Evolutionary conservation across 2,329 filamentous ascomycete genomes (phyloP).

Genomic region (Claviceps digitariae): DNA sequence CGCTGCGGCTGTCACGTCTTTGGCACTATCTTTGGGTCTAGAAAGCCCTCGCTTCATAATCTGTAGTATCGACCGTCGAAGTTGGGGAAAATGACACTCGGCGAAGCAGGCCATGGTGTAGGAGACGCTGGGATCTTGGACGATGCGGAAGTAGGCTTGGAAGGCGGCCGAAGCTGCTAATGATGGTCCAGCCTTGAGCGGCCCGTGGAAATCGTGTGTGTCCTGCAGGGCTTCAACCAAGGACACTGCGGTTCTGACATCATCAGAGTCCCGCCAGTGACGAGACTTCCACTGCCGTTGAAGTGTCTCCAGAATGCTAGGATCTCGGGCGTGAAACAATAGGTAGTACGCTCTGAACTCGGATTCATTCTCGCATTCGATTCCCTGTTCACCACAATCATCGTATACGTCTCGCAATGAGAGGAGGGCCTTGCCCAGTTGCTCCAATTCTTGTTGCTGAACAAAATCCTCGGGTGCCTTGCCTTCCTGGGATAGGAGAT

Average conservation of each 20-base stretch:
- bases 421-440: conserved; percentile 50
- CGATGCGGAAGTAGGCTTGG: conserved; percentile 44
- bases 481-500: conserved; percentile 45
- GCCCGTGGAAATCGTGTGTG: conserved; percentile 42
- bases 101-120: conserved; percentile 60
- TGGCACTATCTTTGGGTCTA: conserved; percentile 41
- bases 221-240: conserved; percentile 48
- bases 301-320: conserved; percentile 37
- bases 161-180: conserved; percentile 36
- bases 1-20: conserved; percentile 43
- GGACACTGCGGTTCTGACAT: conserved; percentile 47
- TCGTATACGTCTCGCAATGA: conserved; percentile 55
- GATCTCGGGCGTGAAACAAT: conserved; percentile 45
- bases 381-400: conserved; percentile 44
- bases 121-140: conserved; percentile 42
- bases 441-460: conserved; percentile 54
- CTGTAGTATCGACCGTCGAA: conserved; percentile 44
- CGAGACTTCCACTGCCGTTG: conserved; percentile 44
- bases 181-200: conserved; percentile 35
- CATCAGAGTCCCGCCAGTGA: conserved; percentile 40
- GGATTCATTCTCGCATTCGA: conserved; percentile 46
- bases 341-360: conserved; percentile 56
- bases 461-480: conserved; percentile 47
- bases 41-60: conserved; percentile 41
- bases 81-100: conserved; percentile 50